Evolutionary conservation across 2,329 filamentous ascomycete species (phyloP).

Genomic region (Dendrostoma leiphaemia): DNA sequence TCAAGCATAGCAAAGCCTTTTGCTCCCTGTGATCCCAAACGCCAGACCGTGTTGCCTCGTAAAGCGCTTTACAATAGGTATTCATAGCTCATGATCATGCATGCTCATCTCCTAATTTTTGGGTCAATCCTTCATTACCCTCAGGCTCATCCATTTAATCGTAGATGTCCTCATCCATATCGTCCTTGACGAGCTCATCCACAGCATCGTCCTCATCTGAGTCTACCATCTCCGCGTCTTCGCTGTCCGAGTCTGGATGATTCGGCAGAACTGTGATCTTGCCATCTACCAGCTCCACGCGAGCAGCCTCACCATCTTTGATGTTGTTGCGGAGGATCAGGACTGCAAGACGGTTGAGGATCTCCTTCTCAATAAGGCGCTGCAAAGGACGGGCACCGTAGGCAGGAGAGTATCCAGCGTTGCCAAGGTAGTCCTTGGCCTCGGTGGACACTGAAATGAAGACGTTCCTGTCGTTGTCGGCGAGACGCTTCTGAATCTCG

Average conservation of each 20-base stretch:
- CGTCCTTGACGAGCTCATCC: slow-evolving; percentile 63
- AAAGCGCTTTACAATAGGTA: too few relatives aligned
- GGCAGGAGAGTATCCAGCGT: slow-evolving; percentile 88
- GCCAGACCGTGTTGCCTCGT: background rate
- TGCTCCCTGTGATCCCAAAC: background rate
- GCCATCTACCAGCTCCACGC: slow-evolving; percentile 75
- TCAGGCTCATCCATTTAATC: slow-evolving; percentile 8
- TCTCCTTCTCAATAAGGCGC: slow-evolving; percentile 93
- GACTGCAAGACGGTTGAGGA: slow-evolving; percentile 89
- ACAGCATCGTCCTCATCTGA: slow-evolving; percentile 64
- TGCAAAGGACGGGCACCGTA: slow-evolving; percentile 90
- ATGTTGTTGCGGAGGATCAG: slow-evolving; percentile 84
- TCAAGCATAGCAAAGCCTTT: too few relatives aligned
- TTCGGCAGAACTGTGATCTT: slow-evolving; percentile 82
- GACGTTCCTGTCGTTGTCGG: slow-evolving; percentile 81
- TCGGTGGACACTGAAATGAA: slow-evolving; percentile 77
- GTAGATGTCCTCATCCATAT: slow-evolving; percentile 57
- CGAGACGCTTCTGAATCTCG: slow-evolving; percentile 92
- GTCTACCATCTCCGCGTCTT: slow-evolving; percentile 65
- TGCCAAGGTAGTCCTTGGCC: slow-evolving; percentile 90
- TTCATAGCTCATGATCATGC: too few relatives aligned
- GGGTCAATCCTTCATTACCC: too few relatives aligned
- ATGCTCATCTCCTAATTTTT: too few relatives aligned
- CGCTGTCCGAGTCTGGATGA: slow-evolving; percentile 62
- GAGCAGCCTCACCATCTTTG: slow-evolving; percentile 79